These are phyloP conservation scores for Fusarium longipes DNA, from an alignment of 2,329 filamentous ascomycete species.

Conservation along the genomic window DNA sequence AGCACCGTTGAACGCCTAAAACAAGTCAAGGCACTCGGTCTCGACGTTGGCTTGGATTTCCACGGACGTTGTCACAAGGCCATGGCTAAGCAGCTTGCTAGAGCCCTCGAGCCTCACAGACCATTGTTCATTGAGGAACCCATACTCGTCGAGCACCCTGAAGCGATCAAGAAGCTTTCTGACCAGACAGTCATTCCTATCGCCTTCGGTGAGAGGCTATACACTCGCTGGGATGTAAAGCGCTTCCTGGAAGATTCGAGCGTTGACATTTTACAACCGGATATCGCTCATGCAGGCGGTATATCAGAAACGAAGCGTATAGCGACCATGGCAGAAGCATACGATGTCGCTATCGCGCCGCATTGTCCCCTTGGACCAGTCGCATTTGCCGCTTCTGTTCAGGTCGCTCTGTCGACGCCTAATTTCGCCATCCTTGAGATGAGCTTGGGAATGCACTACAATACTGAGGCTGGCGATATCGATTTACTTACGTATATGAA, in stretches of 20 bases:
- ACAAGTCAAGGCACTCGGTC: conserved; percentile 73
- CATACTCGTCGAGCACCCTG: conserved; percentile 74
- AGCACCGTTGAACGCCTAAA: conserved; percentile 74
- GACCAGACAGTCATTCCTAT: conserved; percentile 65
- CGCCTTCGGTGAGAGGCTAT: conserved; percentile 77
- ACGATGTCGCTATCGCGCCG: conserved; percentile 78
- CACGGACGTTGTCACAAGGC: conserved; percentile 81
- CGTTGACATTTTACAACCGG: conserved; percentile 79
- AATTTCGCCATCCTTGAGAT: conserved; percentile 83
- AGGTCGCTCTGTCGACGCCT: conserved; percentile 69
- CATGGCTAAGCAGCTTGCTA: conserved; percentile 83
- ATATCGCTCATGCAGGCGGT: conserved; percentile 77
- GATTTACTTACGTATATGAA: conserved; percentile 75
- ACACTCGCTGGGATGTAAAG: conserved; percentile 79
- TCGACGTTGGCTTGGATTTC: conserved; percentile 81
- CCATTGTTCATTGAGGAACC: conserved; percentile 84
- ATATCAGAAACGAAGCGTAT: conserved; percentile 78
- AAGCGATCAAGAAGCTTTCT: conserved; percentile 63
- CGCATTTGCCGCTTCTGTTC: conserved; percentile 76
- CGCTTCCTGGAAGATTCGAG: conserved; percentile 75
- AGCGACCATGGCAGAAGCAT: conserved; percentile 76
- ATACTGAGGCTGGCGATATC: conserved; percentile 69
- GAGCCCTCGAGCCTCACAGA: conserved; percentile 71
- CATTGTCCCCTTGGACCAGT: conserved; percentile 81
- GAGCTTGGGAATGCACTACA: conserved; percentile 84